Percentiles rank a stretch among this genome's conserved stretches.
phyloP scores from a whole-genome alignment of 2,329 filamentous ascomycete species.

The Mollisia scopiformis region DNA sequence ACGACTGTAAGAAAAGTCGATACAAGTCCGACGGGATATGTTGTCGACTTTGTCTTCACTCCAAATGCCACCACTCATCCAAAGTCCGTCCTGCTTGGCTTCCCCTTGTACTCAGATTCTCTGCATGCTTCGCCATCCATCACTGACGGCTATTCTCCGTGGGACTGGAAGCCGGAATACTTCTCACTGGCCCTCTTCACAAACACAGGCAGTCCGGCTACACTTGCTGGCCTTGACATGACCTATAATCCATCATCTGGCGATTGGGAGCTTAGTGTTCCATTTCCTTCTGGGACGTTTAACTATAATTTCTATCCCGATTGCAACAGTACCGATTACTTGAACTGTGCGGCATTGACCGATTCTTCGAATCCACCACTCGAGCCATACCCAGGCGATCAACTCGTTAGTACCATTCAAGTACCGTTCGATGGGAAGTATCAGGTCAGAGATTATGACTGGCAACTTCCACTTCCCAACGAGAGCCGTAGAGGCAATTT shows the following conservation, averaged over 20 bases:
- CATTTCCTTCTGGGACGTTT: constrained; percentile 1
- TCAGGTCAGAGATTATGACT: not conserved
- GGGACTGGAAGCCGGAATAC: not conserved
- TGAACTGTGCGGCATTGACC: not conserved
- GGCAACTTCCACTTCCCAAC: not conserved
- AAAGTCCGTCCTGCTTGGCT: not conserved
- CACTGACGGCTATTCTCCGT: not conserved
- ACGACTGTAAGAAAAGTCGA: not conserved
- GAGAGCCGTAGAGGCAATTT: not conserved
- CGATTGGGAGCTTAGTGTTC: not conserved
- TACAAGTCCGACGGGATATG: not conserved
- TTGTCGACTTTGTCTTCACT: not conserved
- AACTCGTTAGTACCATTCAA: not conserved
- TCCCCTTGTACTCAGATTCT: not conserved
- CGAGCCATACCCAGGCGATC: not conserved
- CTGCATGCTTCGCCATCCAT: not conserved
- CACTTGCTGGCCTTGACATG: not conserved
- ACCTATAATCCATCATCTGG: not conserved
- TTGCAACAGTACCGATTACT: not conserved
- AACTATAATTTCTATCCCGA: not conserved
- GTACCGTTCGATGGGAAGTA: not conserved
- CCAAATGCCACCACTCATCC: not conserved
- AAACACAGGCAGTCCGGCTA: not conserved
- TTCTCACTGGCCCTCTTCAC: not conserved
- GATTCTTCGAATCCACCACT: not conserved